Base-by-base conservation (phyloP, 768 basidiomycete genomes). In the Amanita muscaria region DNA sequence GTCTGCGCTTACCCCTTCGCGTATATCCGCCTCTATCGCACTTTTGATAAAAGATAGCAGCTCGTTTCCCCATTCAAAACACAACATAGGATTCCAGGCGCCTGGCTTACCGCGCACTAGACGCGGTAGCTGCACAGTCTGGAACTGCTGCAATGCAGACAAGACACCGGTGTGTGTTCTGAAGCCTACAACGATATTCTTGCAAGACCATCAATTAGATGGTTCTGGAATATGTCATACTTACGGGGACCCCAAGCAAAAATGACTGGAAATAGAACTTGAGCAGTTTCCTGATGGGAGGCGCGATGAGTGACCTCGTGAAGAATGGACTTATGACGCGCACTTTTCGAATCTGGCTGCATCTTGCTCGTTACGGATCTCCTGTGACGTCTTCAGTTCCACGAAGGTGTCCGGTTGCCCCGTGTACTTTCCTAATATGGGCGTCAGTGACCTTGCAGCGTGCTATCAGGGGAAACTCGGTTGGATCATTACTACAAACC, bases 231-330 rank as follows among this genome's bases (percentile, higher is more conserved):
- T n/a, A 30, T 30, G 43, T n/a, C n/a, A 49, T 45, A 60, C 80
- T 53, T 59, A 84, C 84, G 16, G 89, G 90, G n/a, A 93, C 88
- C 39, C 90, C 91, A 43, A 93, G 76, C 21, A 93, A 73, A 61
- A 89, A 92, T 1, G 88, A 91, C 56, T 93, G 90, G 49, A 90
- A 78, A 68, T 91, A 92, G 62, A 89, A 89, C 56, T 88, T 91
- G 47, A 93, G 75, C n/a, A 93, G 66, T 58, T 93, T 93, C 60
- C 86, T 90, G 57, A 41, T 45, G n/a, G n/a, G n/a, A n/a, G n/a
- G n/a, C n/a, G n/a, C n/a, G n/a, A n/a, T n/a, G n/a, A n/a, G n/a
- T n/a, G n/a, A n/a, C n/a, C n/a, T n/a, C n/a, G n/a, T n/a, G n/a
- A n/a, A n/a, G 16, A 8, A 29, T 29, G 7, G 33, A 34, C 16